phyloP scores from a whole-genome alignment of 1,284 basidiomycete species.

The Xerocomus amazonicus region DNA sequence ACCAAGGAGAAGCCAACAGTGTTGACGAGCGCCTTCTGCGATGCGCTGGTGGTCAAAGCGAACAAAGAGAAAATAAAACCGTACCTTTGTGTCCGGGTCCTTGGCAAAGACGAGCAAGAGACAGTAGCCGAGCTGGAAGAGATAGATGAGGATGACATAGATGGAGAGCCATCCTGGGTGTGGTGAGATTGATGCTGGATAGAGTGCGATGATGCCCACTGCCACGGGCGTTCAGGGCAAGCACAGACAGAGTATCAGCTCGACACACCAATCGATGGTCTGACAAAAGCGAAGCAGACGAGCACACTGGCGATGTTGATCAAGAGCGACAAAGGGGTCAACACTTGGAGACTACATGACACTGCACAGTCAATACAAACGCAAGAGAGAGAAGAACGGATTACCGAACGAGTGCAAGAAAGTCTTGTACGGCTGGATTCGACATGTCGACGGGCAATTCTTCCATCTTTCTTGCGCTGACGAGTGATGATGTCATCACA shows the following conservation, averaged over 20 bases:
- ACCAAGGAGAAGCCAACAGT: constrained; percentile 79
- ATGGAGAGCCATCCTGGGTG: constrained; percentile 57
- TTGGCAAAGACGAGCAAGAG: constrained; percentile 66
- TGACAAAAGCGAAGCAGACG: constrained; percentile 52
- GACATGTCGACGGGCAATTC: constrained; percentile 50
- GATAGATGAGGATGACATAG: constrained; percentile 62
- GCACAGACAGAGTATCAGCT: not conserved
- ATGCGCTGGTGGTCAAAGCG: not conserved
- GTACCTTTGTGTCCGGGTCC: constrained; percentile 79
- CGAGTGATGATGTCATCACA: not conserved
- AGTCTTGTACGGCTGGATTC: constrained; percentile 52
- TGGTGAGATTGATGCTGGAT: constrained; percentile 75
- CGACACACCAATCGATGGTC: constrained; percentile 50
- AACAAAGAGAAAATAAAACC: not conserved
- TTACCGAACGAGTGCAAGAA: constrained; percentile 53
- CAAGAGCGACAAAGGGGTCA: constrained; percentile 73
- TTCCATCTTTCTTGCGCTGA: constrained; percentile 35
- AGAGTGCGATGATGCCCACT: constrained; percentile 53
- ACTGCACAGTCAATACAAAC: not conserved
- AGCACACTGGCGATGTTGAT: constrained; percentile 63
- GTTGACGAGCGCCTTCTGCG: constrained; percentile 61
- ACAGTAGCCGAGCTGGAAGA: constrained; percentile 77
- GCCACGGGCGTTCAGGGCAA: not conserved
- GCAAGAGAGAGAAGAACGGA: not conserved
- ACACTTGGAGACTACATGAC: constrained; percentile 58